Evolutionary conservation across 768 basidiomycete genomes (phyloP).

Genomic region (Panus rudis): DNA sequence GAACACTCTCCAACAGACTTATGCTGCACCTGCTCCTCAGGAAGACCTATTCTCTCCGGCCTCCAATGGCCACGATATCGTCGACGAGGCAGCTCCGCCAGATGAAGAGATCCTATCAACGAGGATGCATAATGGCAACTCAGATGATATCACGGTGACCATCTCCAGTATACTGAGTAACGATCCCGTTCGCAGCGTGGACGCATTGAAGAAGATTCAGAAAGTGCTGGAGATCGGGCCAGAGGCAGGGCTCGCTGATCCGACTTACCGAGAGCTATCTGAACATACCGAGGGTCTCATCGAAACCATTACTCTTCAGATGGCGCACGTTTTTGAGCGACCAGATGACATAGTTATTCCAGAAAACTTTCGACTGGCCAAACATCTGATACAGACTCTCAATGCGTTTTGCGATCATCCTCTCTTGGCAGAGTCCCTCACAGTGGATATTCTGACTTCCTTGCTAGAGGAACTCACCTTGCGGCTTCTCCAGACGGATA

Average conservation of each 20-base stretch:
- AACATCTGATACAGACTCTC: conserved; percentile 94
- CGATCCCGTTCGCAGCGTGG: conserved; percentile 80
- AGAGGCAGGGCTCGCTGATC: conserved; percentile 60
- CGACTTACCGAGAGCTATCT: conserved; percentile 70
- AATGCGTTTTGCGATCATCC: conserved; percentile 92
- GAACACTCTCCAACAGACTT: conserved; percentile 10
- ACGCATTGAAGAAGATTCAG: conserved; percentile 90
- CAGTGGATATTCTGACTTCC: conserved; percentile 75
- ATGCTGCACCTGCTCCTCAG: not conserved
- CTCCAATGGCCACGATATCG: too few species aligned
- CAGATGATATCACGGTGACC: conserved; percentile 66
- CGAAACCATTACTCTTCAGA: conserved; percentile 85
- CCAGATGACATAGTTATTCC: conserved; percentile 65
- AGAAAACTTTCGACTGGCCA: conserved; percentile 88
- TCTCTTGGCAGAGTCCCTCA: conserved; percentile 80
- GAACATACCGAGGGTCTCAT: conserved; percentile 79
- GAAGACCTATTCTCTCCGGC: too few species aligned
- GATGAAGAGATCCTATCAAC: not conserved
- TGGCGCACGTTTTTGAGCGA: conserved; percentile 86
- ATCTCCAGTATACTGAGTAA: conserved; percentile 88
- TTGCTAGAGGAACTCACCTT: conserved; percentile 90
- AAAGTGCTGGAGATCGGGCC: conserved; percentile 73
- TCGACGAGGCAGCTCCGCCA: too few species aligned
- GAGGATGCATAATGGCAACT: conserved; percentile 26
- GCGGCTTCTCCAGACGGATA: conserved; percentile 90